A percentile compares a stretch with the other conserved stretches of the same genome.
Evolutionary conservation across 225 moss, liverwort and hornwort genomes (phyloP).

Genomic region (Climacium dendroides): DNA sequence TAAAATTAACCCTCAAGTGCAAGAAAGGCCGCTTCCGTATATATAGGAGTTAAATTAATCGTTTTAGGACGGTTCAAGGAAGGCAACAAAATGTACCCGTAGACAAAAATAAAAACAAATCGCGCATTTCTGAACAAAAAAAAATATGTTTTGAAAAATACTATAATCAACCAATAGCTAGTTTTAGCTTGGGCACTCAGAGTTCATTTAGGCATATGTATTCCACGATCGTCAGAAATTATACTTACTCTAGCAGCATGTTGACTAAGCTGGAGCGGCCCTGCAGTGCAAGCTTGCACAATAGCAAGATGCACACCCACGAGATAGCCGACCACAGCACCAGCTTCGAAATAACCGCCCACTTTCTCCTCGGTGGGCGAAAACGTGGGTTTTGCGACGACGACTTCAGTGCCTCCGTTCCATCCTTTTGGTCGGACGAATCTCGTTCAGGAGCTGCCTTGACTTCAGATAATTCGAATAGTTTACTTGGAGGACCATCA

Average conservation of each 20-base stretch:
- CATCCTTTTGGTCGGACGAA: neutral
- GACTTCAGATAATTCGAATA: conserved; percentile 23
- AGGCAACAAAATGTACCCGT: neutral
- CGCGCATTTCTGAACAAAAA: neutral
- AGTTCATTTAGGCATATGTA: neutral
- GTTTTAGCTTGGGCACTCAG: neutral
- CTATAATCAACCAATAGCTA: neutral
- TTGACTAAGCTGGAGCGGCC: conserved; percentile 46
- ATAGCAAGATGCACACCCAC: conserved; percentile 65
- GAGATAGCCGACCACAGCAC: conserved; percentile 60
- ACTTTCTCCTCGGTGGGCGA: conserved; percentile 9
- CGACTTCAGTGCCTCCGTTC: neutral
- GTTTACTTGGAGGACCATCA: conserved; percentile 73
- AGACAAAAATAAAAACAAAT: neutral
- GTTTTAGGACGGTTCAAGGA: neutral
- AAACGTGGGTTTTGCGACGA: neutral
- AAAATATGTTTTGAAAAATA: neutral
- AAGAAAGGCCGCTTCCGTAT: neutral
- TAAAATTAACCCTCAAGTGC: neutral
- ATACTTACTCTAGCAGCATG: conserved; percentile 69
- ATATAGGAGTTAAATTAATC: neutral
- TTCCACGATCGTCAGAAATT: neutral
- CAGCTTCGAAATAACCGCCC: conserved; percentile 29
- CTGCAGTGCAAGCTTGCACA: conserved; percentile 64
- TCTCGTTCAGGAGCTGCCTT: neutral